Base-by-base conservation (phyloP, 768 basidiomycete genomes). In the Krasilnikovozyma curviuscula region DNA sequence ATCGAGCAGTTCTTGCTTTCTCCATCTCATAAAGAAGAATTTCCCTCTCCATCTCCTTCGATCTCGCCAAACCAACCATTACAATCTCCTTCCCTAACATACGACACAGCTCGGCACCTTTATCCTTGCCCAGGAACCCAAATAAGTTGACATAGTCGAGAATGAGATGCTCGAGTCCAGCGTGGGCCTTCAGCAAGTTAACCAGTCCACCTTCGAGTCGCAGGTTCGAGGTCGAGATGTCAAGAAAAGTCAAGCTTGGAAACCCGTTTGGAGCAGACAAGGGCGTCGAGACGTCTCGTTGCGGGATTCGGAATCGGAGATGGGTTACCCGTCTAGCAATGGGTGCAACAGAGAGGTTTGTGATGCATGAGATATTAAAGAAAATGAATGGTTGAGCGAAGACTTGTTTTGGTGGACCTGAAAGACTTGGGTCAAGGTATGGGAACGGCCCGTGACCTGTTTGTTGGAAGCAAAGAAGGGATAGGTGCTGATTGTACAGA, bases 301-400 rank as follows among this genome's bases (percentile, higher is more conserved):
- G 68, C 3, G 85, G 86, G 21, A 89, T 70, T 29, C 81, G 74
- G 27, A 89, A 63, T 16, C 79, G 71, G 19, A 91, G 62, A 48
- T 73, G 68, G 3, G 65, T 71, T 38, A 80, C 65, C 33, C 64
- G 56, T 12, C 49, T 45, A n/a, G 71, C 61, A 10, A 71, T 63
- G 0, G 67, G 64, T 0, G 76, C 73, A 28, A 60, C 55, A 1
- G 68, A 62, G 41, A 83, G 62, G 2, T 60, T 59, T 0, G 70
- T 65, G 43, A 89, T 63, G 32, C 47, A 91, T 67, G 34, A 71
- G 24, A 59, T 59, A 37, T 64, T 72, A 61, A 81, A 81, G 65
- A 88, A 84, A 3, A 85, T 82, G 54, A 93, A 48, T 1, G 88
- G 88, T 57, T 91, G 88, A 1, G 86, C 88, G 45, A 68, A 68